Conservation (phyloP, 768 basidiomycete genomes). For the Trametes cubensis region DNA sequence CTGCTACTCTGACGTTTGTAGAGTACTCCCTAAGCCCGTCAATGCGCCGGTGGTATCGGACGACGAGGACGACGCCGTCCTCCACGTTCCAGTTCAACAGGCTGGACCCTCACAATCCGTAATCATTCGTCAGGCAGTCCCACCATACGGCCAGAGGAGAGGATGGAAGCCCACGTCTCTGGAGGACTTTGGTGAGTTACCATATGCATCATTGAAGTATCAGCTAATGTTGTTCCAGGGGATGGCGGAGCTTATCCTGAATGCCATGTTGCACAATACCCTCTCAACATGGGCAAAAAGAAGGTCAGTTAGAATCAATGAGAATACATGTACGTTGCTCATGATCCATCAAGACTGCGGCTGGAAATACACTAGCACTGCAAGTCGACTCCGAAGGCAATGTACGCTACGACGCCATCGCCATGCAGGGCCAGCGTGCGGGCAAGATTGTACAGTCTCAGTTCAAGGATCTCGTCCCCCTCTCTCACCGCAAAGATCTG, state of each 20-base stretch:
- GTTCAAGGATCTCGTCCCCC: slow-evolving; percentile 96
- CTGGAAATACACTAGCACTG: slow-evolving; percentile 93
- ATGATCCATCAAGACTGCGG: slow-evolving; percentile 60
- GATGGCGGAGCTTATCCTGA: slow-evolving; percentile 91
- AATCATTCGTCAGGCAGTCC: slow-evolving; percentile 57
- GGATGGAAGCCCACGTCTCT: slow-evolving; percentile 85
- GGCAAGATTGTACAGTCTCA: slow-evolving; percentile 91
- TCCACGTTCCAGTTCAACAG: slow-evolving; percentile 33
- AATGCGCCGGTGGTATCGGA: slow-evolving; percentile 56
- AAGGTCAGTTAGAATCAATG: slow-evolving; percentile 57
- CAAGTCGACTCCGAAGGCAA: slow-evolving; percentile 97
- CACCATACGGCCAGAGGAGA: slow-evolving; percentile 82
- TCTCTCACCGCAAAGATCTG: slow-evolving; percentile 86
- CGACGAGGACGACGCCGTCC: slow-evolving; percentile 59
- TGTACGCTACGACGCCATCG: slow-evolving; percentile 96
- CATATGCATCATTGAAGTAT: slow-evolving; percentile 18
- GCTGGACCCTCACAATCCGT: slow-evolving; percentile 42
- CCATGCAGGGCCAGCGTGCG: slow-evolving; percentile 88
- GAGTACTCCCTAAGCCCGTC: slow-evolving; percentile 69
- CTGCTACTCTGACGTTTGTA: slow-evolving; percentile 33
- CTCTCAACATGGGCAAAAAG: slow-evolving; percentile 92
- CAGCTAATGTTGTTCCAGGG: slow-evolving; percentile 41
- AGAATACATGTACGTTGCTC: neutral
- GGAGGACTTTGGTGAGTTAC: slow-evolving; percentile 77
- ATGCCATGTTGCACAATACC: slow-evolving; percentile 97